Evolutionary conservation across 169 alveolate genomes (phyloP).

Genomic region (Eimeria necatrix): DNA sequence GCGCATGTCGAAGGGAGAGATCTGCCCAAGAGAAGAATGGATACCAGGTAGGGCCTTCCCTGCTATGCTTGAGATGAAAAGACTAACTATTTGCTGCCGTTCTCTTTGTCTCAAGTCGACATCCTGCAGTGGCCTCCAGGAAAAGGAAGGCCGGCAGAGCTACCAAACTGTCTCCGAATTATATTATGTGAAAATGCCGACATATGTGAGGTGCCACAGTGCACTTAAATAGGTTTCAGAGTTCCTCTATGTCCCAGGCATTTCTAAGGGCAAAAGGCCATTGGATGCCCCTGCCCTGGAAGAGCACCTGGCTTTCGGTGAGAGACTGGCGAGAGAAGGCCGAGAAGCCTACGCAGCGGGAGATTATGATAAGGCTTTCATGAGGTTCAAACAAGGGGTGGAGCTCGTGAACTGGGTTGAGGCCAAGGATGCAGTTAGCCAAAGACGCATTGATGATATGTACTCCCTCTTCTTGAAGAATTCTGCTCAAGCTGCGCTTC

Average conservation of each 20-base stretch:
- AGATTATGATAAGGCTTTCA: slow-evolving; percentile 4
- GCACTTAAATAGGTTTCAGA: no score
- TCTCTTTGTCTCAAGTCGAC: no score
- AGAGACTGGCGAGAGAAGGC: slow-evolving; percentile 69
- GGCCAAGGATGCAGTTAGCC: slow-evolving; percentile 29
- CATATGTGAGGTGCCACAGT: no score
- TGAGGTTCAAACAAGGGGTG: slow-evolving; percentile 77
- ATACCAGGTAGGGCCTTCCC: slow-evolving; percentile 57
- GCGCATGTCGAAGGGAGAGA: slow-evolving; percentile 79
- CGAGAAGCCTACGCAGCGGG: slow-evolving; percentile 57
- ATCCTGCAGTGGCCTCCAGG: no score
- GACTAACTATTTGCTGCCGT: no score
- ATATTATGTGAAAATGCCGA: no score
- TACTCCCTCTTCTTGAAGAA: slow-evolving; percentile 62
- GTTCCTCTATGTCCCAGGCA: slow-evolving; percentile 28
- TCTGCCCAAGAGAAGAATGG: slow-evolving; percentile 81
- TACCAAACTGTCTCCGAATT: no score
- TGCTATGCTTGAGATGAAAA: no score
- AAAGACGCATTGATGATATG: slow-evolving; percentile 42
- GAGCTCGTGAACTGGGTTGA: slow-evolving; percentile 75
- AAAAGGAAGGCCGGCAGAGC: no score
- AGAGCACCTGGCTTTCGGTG: slow-evolving; percentile 76
- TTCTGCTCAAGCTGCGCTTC: slow-evolving; percentile 72
- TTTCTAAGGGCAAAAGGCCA: slow-evolving; percentile 76
- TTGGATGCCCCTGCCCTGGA: slow-evolving; percentile 55